Evolutionary conservation across 83 land plant genomes (phyloP), one percentile per base, ranked within the genome.

Genomic region (Picea mariana): DNA sequence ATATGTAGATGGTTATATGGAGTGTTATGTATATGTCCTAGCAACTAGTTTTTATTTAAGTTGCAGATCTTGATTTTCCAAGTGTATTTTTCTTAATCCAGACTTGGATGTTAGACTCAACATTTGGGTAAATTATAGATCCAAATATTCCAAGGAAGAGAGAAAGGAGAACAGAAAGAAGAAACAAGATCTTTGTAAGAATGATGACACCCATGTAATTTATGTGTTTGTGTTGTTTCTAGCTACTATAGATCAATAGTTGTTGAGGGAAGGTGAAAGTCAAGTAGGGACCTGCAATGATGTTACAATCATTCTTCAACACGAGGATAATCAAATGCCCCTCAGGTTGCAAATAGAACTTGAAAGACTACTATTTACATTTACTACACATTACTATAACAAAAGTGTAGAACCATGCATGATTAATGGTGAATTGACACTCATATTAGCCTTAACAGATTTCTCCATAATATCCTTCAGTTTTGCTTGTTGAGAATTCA

Each of bases 201-300:
- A n/a, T n/a, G n/a, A n/a, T 83, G 98, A 98, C 34, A 97, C 99
- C 24, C 92, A 98, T 75, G 99, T 97, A 11, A 77, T 97, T 87
- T 95, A 97, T 60, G 93, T 97, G 99, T 97, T 95, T 89, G 89
- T 97, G 68, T 85, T 97, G 42, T 97, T 97, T 58, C 67, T 97
- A 85, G 98, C 92, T 83, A 98, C 87, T 75, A 90, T 95, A 13
- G 95, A 97, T 86, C 66, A 87, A 47, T 76, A 90, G 42, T 93
- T 97, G 65, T 82, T 95, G 80, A 97, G 97, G 97, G 98, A 97
- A 78, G 95, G 95, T 81, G 99, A 97, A 82, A 95, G 91, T 81
- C 95, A 94, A 79, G 88, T 97, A 20, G 95, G 98, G 97, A 88
- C 95, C 79, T 92, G 97, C 79, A 91, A 92, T 67, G 99, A 97